These are phyloP conservation scores for Ichthyophthirius multifiliis DNA, from an alignment of 169 alveolate species.

Conservation along the genomic window DNA sequence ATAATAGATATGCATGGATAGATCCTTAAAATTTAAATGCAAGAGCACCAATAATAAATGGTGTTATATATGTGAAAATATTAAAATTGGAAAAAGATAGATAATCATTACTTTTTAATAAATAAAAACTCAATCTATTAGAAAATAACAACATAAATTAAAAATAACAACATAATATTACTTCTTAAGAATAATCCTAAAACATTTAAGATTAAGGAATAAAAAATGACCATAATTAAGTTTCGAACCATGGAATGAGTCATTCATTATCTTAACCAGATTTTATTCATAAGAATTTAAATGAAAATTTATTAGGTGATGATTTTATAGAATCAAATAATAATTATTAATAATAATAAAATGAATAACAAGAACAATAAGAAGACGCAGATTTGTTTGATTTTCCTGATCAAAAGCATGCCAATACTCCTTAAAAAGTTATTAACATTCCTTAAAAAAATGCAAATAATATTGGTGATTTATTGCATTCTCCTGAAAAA, in stretches of 20 bases:
- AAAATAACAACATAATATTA: neutral
- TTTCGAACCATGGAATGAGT: too few relatives aligned
- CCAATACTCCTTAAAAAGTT: too few relatives aligned
- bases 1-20: neutral
- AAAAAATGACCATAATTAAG: neutral
- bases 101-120: neutral
- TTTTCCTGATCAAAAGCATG: too few relatives aligned
- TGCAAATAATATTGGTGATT: too few relatives aligned
- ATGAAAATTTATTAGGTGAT: too few relatives aligned
- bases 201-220: neutral
- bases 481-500: too few relatives aligned
- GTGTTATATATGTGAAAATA: neutral
- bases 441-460: too few relatives aligned
- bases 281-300: too few relatives aligned
- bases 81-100: neutral
- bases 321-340: too few relatives aligned
- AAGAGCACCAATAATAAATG: neutral
- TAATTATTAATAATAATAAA: too few relatives aligned
- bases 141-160: neutral
- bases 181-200: neutral
- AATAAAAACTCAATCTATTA: neutral
- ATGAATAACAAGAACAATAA: too few relatives aligned
- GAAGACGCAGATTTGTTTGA: too few relatives aligned
- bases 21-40: constrained; percentile 4
- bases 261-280: neutral